Conservation (phyloP, 805 yeast species). For the Candida maltosa region DNA sequence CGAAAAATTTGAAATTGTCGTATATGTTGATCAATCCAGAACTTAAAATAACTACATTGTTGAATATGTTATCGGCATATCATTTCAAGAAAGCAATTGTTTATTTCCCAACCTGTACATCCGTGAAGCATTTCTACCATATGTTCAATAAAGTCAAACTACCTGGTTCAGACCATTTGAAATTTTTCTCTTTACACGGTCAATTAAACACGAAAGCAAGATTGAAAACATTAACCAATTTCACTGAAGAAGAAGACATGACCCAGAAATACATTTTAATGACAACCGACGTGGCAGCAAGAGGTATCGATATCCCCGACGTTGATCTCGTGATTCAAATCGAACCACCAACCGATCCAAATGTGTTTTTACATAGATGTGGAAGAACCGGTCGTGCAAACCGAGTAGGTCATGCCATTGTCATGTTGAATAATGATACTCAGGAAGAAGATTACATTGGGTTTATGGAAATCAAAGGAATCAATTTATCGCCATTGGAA, state of each 20-base stretch:
- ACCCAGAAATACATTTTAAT: constrained; percentile 58
- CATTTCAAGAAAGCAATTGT: constrained; percentile 80
- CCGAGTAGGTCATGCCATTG: constrained; percentile 72
- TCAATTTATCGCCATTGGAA: constrained; percentile 44
- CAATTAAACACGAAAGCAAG: constrained; percentile 81
- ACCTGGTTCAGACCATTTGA: constrained; percentile 27
- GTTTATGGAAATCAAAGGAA: constrained; percentile 69
- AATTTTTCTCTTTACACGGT: constrained; percentile 81
- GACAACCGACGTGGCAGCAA: constrained; percentile 98
- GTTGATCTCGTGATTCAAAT: constrained; percentile 92
- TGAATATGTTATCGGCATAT: constrained; percentile 50
- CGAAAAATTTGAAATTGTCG: constrained; percentile 55
- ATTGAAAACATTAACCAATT: constrained; percentile 62
- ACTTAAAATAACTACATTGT: constrained; percentile 55
- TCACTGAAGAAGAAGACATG: constrained; percentile 43
- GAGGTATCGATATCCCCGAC: constrained; percentile 94
- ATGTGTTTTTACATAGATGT: constrained; percentile 86
- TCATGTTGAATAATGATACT: constrained; percentile 64
- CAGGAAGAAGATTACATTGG: constrained; percentile 80
- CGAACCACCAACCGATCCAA: constrained; percentile 94
- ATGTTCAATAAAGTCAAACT: constrained; percentile 42
- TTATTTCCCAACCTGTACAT: constrained; percentile 85
- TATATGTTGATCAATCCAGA: constrained; percentile 61
- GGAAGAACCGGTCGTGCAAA: constrained; percentile 97
- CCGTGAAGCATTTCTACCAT: constrained; percentile 74